Conservation (phyloP, 2,329 filamentous ascomycete species). For the Cordyceps cicadae region DNA sequence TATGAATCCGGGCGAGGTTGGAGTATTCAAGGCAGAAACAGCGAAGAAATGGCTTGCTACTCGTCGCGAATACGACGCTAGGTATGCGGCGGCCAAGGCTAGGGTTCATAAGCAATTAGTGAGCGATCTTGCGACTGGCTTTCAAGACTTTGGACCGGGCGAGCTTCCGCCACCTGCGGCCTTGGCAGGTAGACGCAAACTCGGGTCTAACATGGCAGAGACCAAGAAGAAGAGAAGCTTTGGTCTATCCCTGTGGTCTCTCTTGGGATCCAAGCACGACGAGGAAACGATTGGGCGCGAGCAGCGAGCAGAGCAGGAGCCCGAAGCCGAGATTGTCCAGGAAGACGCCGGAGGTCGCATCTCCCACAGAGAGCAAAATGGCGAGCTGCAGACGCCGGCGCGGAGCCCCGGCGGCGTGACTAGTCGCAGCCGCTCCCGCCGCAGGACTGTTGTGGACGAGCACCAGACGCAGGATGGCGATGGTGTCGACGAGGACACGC, state of each 20-base stretch:
- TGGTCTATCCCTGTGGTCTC: conserved; percentile 74
- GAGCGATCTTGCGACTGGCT: conserved; percentile 64
- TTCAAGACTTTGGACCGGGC: conserved; percentile 58
- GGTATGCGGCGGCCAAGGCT: conserved; percentile 60
- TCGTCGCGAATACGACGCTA: conserved; percentile 64
- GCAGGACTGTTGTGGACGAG: conserved; percentile 42
- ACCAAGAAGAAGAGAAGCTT: conserved; percentile 58
- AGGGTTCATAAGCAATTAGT: conserved; percentile 66
- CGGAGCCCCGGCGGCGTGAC: conserved; percentile 16
- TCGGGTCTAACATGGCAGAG: conserved; percentile 31
- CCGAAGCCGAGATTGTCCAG: conserved; percentile 24
- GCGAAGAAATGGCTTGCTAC: conserved; percentile 75
- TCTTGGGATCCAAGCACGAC: conserved; percentile 86
- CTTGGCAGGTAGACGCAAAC: conserved; percentile 60
- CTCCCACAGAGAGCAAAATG: conserved; percentile 20
- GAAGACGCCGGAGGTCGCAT: conserved; percentile 29
- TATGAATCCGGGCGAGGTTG: conserved; percentile 57
- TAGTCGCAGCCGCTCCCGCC: conserved; percentile 34
- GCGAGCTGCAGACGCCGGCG: conserved; percentile 29
- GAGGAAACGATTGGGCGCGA: conserved; percentile 59
- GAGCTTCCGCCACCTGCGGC: conserved; percentile 80
- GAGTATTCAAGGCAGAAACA: conserved; percentile 70
- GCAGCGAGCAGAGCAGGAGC: conserved; percentile 37
- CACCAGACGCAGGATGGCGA: conserved; percentile 33
- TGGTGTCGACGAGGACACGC: conserved; percentile 30